phyloP scores from a whole-genome alignment of 2,329 filamentous ascomycete species.

The Aspergillus sp. region DNA sequence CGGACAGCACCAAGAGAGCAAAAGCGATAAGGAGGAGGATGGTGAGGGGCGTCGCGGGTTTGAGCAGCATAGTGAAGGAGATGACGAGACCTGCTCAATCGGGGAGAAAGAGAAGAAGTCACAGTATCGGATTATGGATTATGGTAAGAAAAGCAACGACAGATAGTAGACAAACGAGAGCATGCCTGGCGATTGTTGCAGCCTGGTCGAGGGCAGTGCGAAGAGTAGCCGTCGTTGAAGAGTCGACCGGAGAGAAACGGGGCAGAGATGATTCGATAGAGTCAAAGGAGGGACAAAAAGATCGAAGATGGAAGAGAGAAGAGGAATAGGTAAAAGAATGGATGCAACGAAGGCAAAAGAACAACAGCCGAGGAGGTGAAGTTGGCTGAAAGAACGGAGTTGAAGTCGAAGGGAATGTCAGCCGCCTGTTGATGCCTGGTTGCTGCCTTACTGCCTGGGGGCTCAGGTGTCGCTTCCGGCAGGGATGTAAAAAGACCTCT shows the following conservation, averaged over 20 bases:
- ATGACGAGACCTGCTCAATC: neutral
- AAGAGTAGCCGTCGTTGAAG: too few species aligned
- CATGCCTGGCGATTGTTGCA: neutral
- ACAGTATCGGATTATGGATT: neutral
- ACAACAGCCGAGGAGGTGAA: too few species aligned
- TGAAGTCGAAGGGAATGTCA: constrained; percentile 7
- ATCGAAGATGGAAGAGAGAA: too few species aligned
- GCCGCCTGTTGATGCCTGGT: constrained; percentile 19
- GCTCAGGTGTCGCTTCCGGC: too few species aligned
- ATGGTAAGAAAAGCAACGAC: neutral
- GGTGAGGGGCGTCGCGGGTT: constrained; percentile 84
- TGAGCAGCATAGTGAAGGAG: constrained; percentile 57
- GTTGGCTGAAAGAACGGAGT: neutral
- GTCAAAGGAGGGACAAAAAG: too few species aligned
- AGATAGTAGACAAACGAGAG: neutral
- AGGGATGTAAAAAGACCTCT: too few species aligned
- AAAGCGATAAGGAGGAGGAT: constrained; percentile 80
- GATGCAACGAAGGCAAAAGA: too few species aligned
- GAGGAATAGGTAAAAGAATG: too few species aligned
- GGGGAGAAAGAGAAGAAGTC: neutral
- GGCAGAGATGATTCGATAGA: too few species aligned
- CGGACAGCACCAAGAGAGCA: constrained; percentile 71
- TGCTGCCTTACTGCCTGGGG: constrained; percentile 10
- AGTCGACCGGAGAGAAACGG: too few species aligned
- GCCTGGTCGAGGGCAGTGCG: too few species aligned